Conservation (phyloP, 495 filamentous ascomycete genomes). For the Penicillium coprophilum region DNA sequence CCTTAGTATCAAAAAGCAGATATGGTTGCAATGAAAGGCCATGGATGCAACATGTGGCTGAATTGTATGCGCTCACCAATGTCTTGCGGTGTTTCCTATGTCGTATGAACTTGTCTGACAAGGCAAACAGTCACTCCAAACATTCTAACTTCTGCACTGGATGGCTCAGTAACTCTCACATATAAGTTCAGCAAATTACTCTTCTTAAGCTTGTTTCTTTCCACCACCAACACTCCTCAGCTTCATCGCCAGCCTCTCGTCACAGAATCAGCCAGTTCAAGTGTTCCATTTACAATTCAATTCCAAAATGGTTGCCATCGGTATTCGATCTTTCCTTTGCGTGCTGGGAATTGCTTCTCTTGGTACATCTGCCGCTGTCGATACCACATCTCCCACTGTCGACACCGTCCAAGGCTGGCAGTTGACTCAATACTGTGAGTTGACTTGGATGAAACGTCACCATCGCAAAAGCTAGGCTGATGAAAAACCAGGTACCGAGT, state of each 20-base stretch:
- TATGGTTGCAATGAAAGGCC: conserved; percentile 1
- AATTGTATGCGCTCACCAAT: not conserved
- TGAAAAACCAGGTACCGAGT: conserved; percentile 17
- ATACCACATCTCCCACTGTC: not conserved
- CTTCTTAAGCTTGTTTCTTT: not conserved
- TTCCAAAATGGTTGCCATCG: conserved; percentile 21
- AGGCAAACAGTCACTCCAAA: not conserved
- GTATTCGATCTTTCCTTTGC: conserved; percentile 9
- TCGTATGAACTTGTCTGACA: conserved; percentile 4
- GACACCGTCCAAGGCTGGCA: not conserved
- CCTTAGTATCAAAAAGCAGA: not conserved
- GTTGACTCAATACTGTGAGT: conserved; percentile 18
- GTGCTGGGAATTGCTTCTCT: conserved; percentile 19
- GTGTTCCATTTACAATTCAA: too few species aligned
- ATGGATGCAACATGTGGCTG: conserved; percentile 7
- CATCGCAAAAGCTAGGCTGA: not conserved
- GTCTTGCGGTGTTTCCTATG: not conserved
- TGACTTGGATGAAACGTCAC: not conserved
- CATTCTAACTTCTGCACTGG: not conserved
- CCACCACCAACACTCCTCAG: not conserved
- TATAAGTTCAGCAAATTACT: not conserved
- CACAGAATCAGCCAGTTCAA: not conserved
- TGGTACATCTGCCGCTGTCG: conserved; percentile 12
- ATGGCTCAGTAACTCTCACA: not conserved
- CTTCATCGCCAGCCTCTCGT: not conserved